Evolutionary conservation across 768 basidiomycete genomes (phyloP).

Genomic region (Russula sp.): DNA sequence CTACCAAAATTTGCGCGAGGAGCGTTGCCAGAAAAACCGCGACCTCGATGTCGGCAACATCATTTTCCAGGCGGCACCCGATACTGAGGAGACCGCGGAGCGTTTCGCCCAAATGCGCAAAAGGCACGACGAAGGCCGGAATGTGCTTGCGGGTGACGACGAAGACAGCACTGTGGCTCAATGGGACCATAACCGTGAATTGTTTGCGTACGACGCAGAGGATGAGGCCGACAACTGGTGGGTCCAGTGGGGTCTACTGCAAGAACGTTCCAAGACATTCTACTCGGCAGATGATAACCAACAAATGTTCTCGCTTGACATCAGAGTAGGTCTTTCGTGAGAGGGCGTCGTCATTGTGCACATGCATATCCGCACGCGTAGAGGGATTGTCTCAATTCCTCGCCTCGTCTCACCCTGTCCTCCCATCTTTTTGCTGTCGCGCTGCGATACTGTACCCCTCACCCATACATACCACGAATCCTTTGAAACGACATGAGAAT

Average conservation of each 20-base stretch:
- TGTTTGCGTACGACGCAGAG: slow-evolving; percentile 40
- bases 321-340: slow-evolving; percentile 10
- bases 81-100: slow-evolving; percentile 27
- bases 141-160: slow-evolving; percentile 32
- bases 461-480: not conserved
- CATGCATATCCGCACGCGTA: too few relatives aligned
- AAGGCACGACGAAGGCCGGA: slow-evolving; percentile 29
- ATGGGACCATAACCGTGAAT: slow-evolving; percentile 37
- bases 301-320: slow-evolving; percentile 20
- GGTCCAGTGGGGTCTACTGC: slow-evolving; percentile 39
- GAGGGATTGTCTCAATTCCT: not conserved
- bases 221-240: slow-evolving; percentile 42
- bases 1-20: slow-evolving; percentile 39
- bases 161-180: slow-evolving; percentile 31
- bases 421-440: not conserved
- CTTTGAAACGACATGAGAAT: slow-evolving; percentile 1
- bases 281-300: not conserved
- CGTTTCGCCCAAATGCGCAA: slow-evolving; percentile 35
- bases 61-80: slow-evolving; percentile 30
- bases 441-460: not conserved
- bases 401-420: not conserved
- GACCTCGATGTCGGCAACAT: slow-evolving; percentile 31
- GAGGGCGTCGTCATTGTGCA: not conserved
- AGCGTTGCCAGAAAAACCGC: slow-evolving; percentile 31
- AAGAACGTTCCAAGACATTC: slow-evolving; percentile 26